Base-by-base conservation (phyloP, 352 stramenopile genomes). In the Pilasporangium apinafurcum region DNA sequence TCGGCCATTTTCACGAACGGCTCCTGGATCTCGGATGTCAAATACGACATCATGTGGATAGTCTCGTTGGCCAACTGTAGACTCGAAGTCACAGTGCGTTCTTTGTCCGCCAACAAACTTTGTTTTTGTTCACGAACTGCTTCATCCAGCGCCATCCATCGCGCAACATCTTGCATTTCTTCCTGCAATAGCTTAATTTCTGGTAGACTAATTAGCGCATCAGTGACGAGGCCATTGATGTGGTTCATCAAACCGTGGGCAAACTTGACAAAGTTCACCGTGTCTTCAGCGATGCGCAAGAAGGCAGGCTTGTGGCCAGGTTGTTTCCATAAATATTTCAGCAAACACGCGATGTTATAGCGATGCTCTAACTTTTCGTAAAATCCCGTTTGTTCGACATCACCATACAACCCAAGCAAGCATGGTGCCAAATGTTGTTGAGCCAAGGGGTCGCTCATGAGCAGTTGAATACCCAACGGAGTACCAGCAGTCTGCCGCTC, bases 161-260 rank as follows among this genome's bases (percentile, higher is more conserved):
- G 69, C 3, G 72, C 41, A 5, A 86, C 64, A 28, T 92, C 66
- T 49, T 88, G 67, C 72, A 87, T 98, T 59, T 97, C 75, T 32
- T 96, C 67, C 56, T 98, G 94, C 6, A 97, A 56, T 25, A 72
- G 51, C 44, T 96, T 93, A 59, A 99, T 98, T 52, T 98, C 89
- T 0, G 91, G 90, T 21, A 99, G 51, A 20, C 95, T 97, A 39
- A 98, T 95, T 51, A 99, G 92, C 5, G 96, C 95, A 61, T 86
- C 89, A 0, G 91, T 96, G 26, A 99, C 95, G 25, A 98, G 63
- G 27, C 86, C 77, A 58, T 99, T 99, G 49, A 97, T 99, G 64
- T 99, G 95, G 65, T 99, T 99, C 62, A 99, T 97, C 49, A 99
- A 85, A 13, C 96, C 96, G 55, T 99, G 98, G 7, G 96, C 93